phyloP scores from a whole-genome alignment of 2,329 filamentous ascomycete genomes.

The Paracamarosporium sp. region DNA sequence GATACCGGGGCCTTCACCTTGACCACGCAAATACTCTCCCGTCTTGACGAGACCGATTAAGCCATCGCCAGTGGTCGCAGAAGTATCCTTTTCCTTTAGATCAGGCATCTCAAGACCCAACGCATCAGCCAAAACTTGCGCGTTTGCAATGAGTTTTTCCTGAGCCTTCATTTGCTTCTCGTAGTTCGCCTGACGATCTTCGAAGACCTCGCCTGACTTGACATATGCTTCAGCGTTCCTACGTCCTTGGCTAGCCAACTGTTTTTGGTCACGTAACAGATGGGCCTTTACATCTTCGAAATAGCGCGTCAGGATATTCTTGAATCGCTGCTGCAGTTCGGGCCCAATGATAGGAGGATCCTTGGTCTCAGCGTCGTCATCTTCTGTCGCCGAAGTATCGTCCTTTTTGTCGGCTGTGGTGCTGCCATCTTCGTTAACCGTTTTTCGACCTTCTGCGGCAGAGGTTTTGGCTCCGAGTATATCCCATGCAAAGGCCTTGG shows the following conservation, averaged over 20 bases:
- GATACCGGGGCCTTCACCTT: slow-evolving; percentile 89
- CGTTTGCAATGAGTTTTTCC: slow-evolving; percentile 87
- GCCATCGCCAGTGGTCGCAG: slow-evolving; percentile 69
- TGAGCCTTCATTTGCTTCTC: slow-evolving; percentile 93
- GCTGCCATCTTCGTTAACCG: slow-evolving; percentile 79
- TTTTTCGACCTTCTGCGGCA: slow-evolving; percentile 80
- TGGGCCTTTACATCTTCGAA: slow-evolving; percentile 93
- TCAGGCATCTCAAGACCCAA: slow-evolving; percentile 94
- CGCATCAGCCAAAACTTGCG: slow-evolving; percentile 87
- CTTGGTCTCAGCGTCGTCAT: slow-evolving; percentile 58
- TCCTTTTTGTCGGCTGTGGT: slow-evolving; percentile 63
- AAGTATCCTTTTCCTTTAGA: slow-evolving; percentile 80
- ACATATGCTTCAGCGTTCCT: slow-evolving; percentile 98
- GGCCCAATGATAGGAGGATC: slow-evolving; percentile 78
- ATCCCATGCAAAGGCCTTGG: slow-evolving; percentile 97
- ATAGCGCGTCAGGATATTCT: slow-evolving; percentile 83
- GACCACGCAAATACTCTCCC: slow-evolving; percentile 88
- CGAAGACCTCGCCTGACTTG: slow-evolving; percentile 97
- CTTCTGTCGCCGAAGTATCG: slow-evolving; percentile 60
- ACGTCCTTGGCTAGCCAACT: slow-evolving; percentile 82
- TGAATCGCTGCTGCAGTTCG: slow-evolving; percentile 85
- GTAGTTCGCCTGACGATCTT: slow-evolving; percentile 94
- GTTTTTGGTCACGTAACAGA: slow-evolving; percentile 88
- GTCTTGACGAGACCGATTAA: slow-evolving; percentile 93
- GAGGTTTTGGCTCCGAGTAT: slow-evolving; percentile 79